Evolutionary conservation across 2,329 filamentous ascomycete genomes (phyloP).

Genomic region (Byssochlamys sp.): DNA sequence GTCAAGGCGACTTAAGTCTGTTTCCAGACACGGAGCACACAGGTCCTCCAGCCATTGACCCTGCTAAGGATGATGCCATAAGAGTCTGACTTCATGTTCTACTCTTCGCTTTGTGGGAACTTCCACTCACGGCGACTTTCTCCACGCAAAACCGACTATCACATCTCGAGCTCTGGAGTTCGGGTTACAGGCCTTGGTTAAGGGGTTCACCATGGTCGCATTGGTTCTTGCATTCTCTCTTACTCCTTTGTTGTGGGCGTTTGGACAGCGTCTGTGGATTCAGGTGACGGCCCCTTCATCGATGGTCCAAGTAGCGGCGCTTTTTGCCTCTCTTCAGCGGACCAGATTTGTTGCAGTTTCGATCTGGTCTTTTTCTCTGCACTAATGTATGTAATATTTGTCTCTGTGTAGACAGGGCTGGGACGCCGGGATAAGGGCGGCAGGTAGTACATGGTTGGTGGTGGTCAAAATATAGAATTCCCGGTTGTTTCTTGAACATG

Average conservation of each 20-base stretch:
- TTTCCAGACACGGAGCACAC: background rate
- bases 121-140: background rate
- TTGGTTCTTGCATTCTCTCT: background rate
- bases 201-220: background rate
- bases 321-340: background rate
- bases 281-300: background rate
- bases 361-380: constrained; percentile 2
- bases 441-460: background rate
- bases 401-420: background rate
- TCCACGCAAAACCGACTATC: background rate
- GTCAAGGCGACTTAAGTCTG: constrained; percentile 17
- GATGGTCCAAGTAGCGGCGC: background rate
- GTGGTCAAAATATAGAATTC: background rate
- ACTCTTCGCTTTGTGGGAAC: background rate
- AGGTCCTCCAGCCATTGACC: background rate
- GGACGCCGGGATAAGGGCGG: background rate
- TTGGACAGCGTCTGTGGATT: background rate
- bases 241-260: background rate
- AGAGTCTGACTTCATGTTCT: background rate
- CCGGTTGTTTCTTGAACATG: background rate
- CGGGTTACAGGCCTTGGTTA: background rate
- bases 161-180: background rate
- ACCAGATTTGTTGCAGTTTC: background rate
- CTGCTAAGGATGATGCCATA: background rate
- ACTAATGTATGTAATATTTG: background rate